Evolutionary conservation across 1,139 yeast genomes (phyloP), one percentile per base, ranked within the genome.

Genomic region (Saccharomyces pastorianus): DNA sequence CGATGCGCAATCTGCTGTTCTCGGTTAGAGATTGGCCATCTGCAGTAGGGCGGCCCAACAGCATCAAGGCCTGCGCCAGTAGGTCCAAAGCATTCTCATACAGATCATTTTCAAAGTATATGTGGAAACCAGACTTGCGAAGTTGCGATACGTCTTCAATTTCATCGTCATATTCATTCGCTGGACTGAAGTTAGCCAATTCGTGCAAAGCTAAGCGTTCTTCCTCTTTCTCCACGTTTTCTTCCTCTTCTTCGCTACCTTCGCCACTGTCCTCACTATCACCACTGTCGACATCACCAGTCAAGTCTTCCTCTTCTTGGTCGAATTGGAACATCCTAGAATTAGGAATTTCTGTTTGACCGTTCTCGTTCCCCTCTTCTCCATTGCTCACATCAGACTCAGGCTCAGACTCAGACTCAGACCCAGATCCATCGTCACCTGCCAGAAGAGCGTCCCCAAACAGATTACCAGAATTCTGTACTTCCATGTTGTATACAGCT

Each of bases 241-340:
- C 64, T 2, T 67, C 73, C 1, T 69, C 74, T 13, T 67, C 74
- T 3, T 66, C 74, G 5, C 63, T 72, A 1, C 59, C 63, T 3
- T 60, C 64, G 20, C 64, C 70, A 3, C 49, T 55, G 20, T 49
- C 73, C 4, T 68, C 65, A 6, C 65, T 71, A 1, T 60, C 67
- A 2, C 68, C 73, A 1, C 70, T 75, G 6, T 66, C 75, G 6
- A 66, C 50, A 14, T 47, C 55, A 38, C 64, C 72, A 13, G 64
- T 72, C 29, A 61, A 69, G 17, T 66, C 76, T 8, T 71, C 79
- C 47, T 71, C 78, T 48, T 73, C 82, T 48, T 79, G 83, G 6
- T 78, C 83, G 63, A 83, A 83, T 59, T 81, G 85, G 60, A 81
- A 83, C 56, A 79, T 72, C 9, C 70, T 77, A 9, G 66, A 69